phyloP scores from a whole-genome alignment of 768 basidiomycete species.

The Boletus barrowsii region DNA sequence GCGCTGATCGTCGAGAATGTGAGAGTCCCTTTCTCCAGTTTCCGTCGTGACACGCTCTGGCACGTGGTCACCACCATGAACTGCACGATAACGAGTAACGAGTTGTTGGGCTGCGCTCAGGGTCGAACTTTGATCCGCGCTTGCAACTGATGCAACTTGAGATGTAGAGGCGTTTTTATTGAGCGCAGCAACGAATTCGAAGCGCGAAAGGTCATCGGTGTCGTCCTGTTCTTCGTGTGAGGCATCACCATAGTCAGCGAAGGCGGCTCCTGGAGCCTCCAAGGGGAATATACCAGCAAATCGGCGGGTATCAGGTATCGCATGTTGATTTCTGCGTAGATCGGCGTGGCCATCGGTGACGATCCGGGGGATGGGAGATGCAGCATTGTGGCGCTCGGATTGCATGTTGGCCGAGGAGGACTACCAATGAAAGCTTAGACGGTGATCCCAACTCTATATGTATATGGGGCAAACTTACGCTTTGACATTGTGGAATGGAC shows the following conservation, averaged over 20 bases:
- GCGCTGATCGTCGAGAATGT: conserved; percentile 21
- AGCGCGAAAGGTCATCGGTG: conserved; percentile 8
- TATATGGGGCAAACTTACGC: conserved; percentile 9
- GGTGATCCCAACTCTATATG: conserved; percentile 16
- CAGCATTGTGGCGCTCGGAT: neutral
- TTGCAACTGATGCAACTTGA: conserved; percentile 1
- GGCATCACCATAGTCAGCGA: conserved; percentile 7
- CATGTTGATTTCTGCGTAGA: neutral
- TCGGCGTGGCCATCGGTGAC: neutral
- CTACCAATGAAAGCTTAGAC: conserved; percentile 3
- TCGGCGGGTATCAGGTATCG: conserved; percentile 26
- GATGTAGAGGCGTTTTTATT: neutral
- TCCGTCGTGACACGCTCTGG: neutral
- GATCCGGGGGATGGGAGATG: conserved; percentile 9
- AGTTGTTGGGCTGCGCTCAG: conserved; percentile 24
- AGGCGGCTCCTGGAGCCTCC: conserved; percentile 4
- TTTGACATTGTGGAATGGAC: conserved; percentile 23
- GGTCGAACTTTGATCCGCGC: neutral
- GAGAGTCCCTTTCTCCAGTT: conserved; percentile 15
- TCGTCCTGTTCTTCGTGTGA: conserved; percentile 12
- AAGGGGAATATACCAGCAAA: conserved; percentile 23
- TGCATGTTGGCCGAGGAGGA: conserved; percentile 9
- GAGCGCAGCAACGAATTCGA: conserved; percentile 5
- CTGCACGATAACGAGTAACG: conserved; percentile 17
- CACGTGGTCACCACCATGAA: conserved; percentile 1